Base-by-base conservation (phyloP, 192 early-diverging fungal species). In the Coemansia sp. region DNA sequence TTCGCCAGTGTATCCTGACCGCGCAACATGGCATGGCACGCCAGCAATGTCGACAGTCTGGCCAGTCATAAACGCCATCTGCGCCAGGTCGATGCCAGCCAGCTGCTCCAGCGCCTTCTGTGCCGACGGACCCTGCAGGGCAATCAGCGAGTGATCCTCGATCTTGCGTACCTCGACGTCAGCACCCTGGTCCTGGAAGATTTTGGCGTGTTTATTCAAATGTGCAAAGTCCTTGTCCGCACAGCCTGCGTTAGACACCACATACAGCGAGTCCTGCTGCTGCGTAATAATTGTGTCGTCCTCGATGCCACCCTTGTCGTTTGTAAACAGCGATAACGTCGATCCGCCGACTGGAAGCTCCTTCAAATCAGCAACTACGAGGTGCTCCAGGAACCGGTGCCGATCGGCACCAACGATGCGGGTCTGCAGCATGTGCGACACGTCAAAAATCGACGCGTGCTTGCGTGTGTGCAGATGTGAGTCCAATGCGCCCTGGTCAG, bases 1-100 rank as follows among this genome's bases (percentile, higher is more conserved):
- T 80, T 99, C 97, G 60, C 97, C 97, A 60, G 97, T 99, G 84
- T 99, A 99, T 11, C 97, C 97, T 25, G 92, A 96, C 23, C 97
- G 89, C 17, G 97, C 91, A 38, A 99, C 87, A 63, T 96, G 93
- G 66, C 88, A 88, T 1, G 83, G 84, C 47, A 92, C 83, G 47
- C 92, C 94, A 50, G 83, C 85, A 55, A 98, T 81, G 8, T 87
- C 84, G 62, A 96, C 71, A 52, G 81, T 64, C 40, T 85, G 80
- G 10, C 86, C 88, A 20, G 87, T 89, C 97, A 99, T 99, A 72
- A 99, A 99, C 31, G 83, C 78, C 69, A 98, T 89, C 67, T 91
- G 85, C 17, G 69, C 74, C 46, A 97, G 75, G 57, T 82, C 65
- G 47, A 66, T 48, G 63, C 84, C 74, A 2, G 84, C 73, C 31